Conservation (phyloP, 1,284 basidiomycete genomes). For the Puccinia novopanici region DNA sequence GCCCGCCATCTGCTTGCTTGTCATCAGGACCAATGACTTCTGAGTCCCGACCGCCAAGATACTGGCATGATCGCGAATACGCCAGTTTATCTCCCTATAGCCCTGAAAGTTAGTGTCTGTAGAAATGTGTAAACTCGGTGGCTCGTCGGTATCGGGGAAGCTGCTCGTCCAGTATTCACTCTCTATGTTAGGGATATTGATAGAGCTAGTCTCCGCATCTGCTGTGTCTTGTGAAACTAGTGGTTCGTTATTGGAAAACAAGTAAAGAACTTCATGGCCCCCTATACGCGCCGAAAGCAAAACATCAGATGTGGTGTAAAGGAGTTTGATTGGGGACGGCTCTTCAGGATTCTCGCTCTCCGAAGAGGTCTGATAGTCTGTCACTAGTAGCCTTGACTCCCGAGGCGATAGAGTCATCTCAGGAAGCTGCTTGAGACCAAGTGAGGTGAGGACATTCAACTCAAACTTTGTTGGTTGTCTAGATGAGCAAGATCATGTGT, state of each 20-base stretch:
- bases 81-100: constrained; percentile 57
- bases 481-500: constrained; percentile 52
- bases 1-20: constrained; percentile 32
- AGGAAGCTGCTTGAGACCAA: constrained; percentile 66
- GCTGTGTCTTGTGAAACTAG: background rate
- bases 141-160: constrained; percentile 1
- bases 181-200: constrained; percentile 17
- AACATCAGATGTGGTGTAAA: constrained; percentile 65
- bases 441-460: constrained; percentile 65
- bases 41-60: constrained; percentile 21
- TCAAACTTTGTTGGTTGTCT: constrained; percentile 61
- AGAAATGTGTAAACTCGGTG: constrained; percentile 64
- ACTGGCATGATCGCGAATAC: constrained; percentile 62
- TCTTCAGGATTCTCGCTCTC: constrained; percentile 63
- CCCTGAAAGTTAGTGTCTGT: constrained; percentile 63
- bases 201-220: background rate
- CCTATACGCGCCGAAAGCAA: constrained; percentile 71
- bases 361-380: constrained; percentile 67
- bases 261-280: constrained; percentile 69
- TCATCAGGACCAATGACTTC: constrained; percentile 18
- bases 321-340: constrained; percentile 62
- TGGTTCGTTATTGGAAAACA: constrained; percentile 60
- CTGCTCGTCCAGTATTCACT: constrained; percentile 4
- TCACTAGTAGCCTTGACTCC: constrained; percentile 70
- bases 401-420: constrained; percentile 68